These are phyloP conservation scores for Lupinus albus DNA, from an alignment of 306 rosid genomes.

Conservation along the genomic window DNA sequence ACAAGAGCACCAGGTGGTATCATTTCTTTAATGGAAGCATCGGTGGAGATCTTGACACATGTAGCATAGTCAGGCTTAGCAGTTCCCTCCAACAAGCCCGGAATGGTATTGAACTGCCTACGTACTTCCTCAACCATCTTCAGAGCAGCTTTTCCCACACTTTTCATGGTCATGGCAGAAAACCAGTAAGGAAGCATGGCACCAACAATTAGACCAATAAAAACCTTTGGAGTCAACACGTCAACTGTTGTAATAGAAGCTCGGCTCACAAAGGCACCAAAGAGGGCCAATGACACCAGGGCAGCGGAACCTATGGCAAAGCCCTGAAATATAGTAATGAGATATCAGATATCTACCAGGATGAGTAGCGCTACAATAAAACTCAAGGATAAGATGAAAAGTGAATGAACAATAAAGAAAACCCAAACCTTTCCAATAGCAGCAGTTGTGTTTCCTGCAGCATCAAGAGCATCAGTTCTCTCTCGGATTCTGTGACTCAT, in stretches of 20 bases:
- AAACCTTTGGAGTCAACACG: slow-evolving; percentile 87
- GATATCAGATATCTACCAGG: slow-evolving; percentile 28
- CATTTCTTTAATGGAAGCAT: slow-evolving; percentile 95
- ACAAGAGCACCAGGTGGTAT: slow-evolving; percentile 97
- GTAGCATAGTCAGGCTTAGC: slow-evolving; percentile 91
- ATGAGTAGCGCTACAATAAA: neutral
- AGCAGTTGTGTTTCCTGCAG: slow-evolving; percentile 98
- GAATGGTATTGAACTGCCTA: slow-evolving; percentile 88
- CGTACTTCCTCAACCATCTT: slow-evolving; percentile 99
- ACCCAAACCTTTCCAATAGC: slow-evolving; percentile 87
- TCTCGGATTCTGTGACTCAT: slow-evolving; percentile 94
- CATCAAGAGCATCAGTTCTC: slow-evolving; percentile 97
- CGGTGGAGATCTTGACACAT: slow-evolving; percentile 92
- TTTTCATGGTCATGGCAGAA: slow-evolving; percentile 99
- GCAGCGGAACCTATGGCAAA: slow-evolving; percentile 98
- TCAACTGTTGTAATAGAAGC: slow-evolving; percentile 74
- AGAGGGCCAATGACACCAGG: slow-evolving; percentile 94
- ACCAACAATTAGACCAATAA: slow-evolving; percentile 85
- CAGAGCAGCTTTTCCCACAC: slow-evolving; percentile 95
- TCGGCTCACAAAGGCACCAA: slow-evolving; percentile 97
- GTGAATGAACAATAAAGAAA: neutral
- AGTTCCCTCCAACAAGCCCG: slow-evolving; percentile 92
- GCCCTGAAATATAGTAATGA: slow-evolving; percentile 54
- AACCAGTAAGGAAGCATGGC: slow-evolving; percentile 99
- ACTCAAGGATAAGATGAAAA: neutral